These are phyloP conservation scores for Penicillium manginii DNA, from an alignment of 495 filamentous ascomycete species.

Conservation along the genomic window DNA sequence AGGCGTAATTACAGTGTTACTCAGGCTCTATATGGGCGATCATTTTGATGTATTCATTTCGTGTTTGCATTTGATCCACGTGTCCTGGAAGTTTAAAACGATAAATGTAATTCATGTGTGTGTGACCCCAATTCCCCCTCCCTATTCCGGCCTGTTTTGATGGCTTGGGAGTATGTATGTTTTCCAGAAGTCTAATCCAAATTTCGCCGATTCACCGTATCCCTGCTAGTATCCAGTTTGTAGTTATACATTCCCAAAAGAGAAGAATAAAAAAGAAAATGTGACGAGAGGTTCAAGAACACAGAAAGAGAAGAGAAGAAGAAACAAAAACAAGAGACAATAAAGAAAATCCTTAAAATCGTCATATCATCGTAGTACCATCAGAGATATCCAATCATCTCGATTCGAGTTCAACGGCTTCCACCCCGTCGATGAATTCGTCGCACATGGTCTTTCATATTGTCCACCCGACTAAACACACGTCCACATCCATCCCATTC, in stretches of 20 bases:
- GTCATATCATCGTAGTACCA: background rate
- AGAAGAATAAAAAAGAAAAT: background rate
- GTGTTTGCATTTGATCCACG: background rate
- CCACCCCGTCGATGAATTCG: constrained; percentile 45
- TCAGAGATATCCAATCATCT: background rate
- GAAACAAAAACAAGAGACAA: background rate
- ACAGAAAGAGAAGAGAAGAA: background rate
- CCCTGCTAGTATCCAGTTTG: constrained; percentile 3
- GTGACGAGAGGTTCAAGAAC: background rate
- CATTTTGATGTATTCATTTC: no score
- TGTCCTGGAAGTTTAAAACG: background rate
- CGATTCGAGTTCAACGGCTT: constrained; percentile 10
- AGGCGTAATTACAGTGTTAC: no score
- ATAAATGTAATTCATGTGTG: background rate
- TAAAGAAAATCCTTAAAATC: background rate
- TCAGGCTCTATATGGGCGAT: no score
- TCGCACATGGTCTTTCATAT: constrained; percentile 64
- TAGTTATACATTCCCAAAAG: constrained; percentile 8
- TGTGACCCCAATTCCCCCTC: background rate
- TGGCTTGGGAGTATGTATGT: background rate
- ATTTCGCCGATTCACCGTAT: constrained; percentile 2
- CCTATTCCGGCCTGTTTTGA: background rate
- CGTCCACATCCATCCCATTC: constrained; percentile 61
- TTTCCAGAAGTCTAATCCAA: background rate
- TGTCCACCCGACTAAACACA: constrained; percentile 66